Base-by-base conservation (phyloP, 768 basidiomycete genomes). In the Tremella mesenterica region DNA sequence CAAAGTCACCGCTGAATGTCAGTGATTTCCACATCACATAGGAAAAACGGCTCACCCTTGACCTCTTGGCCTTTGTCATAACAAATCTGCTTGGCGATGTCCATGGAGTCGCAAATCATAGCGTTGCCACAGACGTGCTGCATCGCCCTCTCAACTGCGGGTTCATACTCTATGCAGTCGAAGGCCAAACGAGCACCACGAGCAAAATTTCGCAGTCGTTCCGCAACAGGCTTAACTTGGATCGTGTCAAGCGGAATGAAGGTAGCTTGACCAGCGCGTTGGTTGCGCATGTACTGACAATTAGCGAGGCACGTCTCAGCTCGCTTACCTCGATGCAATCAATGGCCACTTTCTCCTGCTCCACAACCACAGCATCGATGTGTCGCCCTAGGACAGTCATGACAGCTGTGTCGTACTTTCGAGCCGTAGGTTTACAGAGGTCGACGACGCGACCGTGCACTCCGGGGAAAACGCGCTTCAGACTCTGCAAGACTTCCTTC, bases 181-280 rank as follows among this genome's bases (percentile, higher is more conserved):
- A 91, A 84, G 5, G 88, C 89, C 6, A 91, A 77, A 39, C 88
- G 77, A 3, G 87, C 86, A 0, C 87, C 88, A 62, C 89, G 88
- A 2, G 85, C 88, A 66, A 92, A 88, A 4, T 85, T 84, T 21
- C 95, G 84, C 75, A 87, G 90, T 71, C 90, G 91, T 75, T 97
- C 95, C 59, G 91, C 90, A 58, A 90, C 79, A 1, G 90, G 84
- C 71, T 93, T 96, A 29, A 85, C 85, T 67, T 90, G 88, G 60
- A 97, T 93, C 8, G 90, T 92, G 71, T 97, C 93, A n/a, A 99
- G 83, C 0, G 95, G 95, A 43, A 99, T 86, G 76, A 97, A 97
- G 0, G 95, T 99, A 12, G 93, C 93, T 74, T 91, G 88, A 1
- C 93, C 95, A 0, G 86, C 83, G 30, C 92, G 85, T 73, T 95